Evolutionary conservation across 495 filamentous ascomycete genomes (phyloP).

Genomic region (Delitschia confertaspora): DNA sequence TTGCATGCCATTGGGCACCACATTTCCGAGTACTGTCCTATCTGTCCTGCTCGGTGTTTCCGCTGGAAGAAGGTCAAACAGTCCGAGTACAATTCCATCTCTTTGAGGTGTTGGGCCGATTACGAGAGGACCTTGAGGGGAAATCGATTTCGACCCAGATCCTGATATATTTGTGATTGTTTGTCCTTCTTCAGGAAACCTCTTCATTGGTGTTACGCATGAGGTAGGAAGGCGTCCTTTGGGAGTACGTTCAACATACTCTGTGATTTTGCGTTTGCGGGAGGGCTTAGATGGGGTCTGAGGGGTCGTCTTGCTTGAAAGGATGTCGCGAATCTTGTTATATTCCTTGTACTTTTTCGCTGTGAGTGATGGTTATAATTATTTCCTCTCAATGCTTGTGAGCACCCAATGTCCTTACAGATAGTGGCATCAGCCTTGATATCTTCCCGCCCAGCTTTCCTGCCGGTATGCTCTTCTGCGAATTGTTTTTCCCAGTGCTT

Average conservation of each 20-base stretch:
- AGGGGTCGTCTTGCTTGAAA: slow-evolving; percentile 41
- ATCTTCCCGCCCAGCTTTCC: slow-evolving; percentile 72
- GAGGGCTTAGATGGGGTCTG: slow-evolving; percentile 32
- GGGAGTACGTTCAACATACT: slow-evolving; percentile 10
- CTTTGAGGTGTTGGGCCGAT: slow-evolving; percentile 88
- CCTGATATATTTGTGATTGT: background rate
- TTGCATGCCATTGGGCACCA: slow-evolving; percentile 19
- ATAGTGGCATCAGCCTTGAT: slow-evolving; percentile 80
- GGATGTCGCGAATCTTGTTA: slow-evolving; percentile 56
- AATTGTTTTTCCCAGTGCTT: slow-evolving; percentile 84
- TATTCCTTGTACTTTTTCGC: slow-evolving; percentile 91
- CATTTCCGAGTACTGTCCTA: slow-evolving; percentile 16
- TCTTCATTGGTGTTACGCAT: slow-evolving; percentile 37
- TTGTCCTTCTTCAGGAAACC: slow-evolving; percentile 4
- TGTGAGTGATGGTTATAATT: slow-evolving; percentile 30
- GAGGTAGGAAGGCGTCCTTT: slow-evolving; percentile 29
- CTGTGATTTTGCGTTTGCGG: slow-evolving; percentile 27
- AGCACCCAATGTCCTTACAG: slow-evolving; percentile 54
- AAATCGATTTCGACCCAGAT: slow-evolving; percentile 10
- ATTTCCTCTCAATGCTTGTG: background rate
- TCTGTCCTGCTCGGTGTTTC: slow-evolving; percentile 30
- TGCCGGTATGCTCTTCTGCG: slow-evolving; percentile 55
- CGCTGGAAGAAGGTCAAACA: slow-evolving; percentile 74
- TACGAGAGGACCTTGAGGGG: slow-evolving; percentile 13
- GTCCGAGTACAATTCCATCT: slow-evolving; percentile 73